Percentiles rank a stretch among this genome's conserved stretches.
phyloP scores from a whole-genome alignment of 331 rosid genomes.

The Arachis monticola region DNA sequence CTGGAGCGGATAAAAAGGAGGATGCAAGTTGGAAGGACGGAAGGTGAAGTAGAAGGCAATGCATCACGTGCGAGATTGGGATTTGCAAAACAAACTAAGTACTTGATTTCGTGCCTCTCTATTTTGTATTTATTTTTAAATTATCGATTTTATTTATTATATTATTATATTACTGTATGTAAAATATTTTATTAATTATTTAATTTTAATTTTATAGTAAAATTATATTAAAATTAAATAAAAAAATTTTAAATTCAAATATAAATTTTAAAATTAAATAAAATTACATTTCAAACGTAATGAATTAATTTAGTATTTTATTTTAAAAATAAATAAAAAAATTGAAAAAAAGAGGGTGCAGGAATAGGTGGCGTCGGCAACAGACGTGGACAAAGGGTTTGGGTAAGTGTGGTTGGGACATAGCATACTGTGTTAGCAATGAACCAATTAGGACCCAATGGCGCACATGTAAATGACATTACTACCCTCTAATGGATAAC shows the following conservation, averaged over 20 bases:
- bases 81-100: background rate
- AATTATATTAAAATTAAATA: too few relatives aligned
- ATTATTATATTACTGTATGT: too few relatives aligned
- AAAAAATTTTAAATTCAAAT: too few relatives aligned
- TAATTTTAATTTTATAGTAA: too few relatives aligned
- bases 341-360: background rate
- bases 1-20: constrained; percentile 15
- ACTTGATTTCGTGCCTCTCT: too few relatives aligned
- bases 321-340: too few relatives aligned
- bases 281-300: too few relatives aligned
- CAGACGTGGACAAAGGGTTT: constrained; percentile 41
- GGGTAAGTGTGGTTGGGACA: constrained; percentile 8
- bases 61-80: constrained; percentile 36
- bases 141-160: too few relatives aligned
- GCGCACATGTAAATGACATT: background rate
- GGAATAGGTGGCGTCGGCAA: constrained; percentile 31
- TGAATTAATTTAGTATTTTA: too few relatives aligned
- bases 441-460: constrained; percentile 33
- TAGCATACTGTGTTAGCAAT: background rate
- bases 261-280: too few relatives aligned
- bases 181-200: too few relatives aligned
- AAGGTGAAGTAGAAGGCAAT: constrained; percentile 38
- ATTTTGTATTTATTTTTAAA: too few relatives aligned
- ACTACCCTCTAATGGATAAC: background rate
- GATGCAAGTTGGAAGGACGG: constrained; percentile 15